Evolutionary conservation across 2,329 filamentous ascomycete genomes (phyloP).

Genomic region (Laburnicola sp.): DNA sequence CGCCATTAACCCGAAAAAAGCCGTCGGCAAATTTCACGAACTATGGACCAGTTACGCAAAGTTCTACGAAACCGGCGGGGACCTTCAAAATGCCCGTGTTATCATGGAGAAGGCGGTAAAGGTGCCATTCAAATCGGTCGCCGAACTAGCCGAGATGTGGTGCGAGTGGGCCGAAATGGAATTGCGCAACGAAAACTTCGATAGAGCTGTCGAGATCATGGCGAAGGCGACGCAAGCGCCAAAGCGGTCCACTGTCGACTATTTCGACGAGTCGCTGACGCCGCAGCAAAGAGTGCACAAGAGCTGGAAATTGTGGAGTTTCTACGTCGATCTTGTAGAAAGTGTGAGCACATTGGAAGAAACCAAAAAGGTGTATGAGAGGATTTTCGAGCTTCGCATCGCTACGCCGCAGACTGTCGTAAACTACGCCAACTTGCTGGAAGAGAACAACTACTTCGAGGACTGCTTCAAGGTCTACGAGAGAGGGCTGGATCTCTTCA

Average conservation of each 20-base stretch:
- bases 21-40: conserved; percentile 88
- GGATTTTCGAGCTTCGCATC: conserved; percentile 97
- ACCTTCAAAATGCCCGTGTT: conserved; percentile 79
- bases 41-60: conserved; percentile 97
- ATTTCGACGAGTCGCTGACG: conserved; percentile 91
- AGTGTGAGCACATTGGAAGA: conserved; percentile 90
- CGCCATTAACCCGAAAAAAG: conserved; percentile 91
- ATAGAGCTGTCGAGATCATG: conserved; percentile 93
- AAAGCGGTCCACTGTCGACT: conserved; percentile 97
- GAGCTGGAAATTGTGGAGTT: conserved; percentile 99
- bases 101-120: conserved; percentile 99
- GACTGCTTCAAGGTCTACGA: conserved; percentile 98
- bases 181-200: conserved; percentile 91
- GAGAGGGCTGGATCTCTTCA: conserved; percentile 95
- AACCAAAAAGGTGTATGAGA: conserved; percentile 90
- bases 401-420: conserved; percentile 97
- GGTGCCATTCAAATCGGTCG: conserved; percentile 96
- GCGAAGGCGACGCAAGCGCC: conserved; percentile 96
- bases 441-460: conserved; percentile 93
- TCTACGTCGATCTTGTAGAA: conserved; percentile 97
- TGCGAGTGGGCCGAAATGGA: conserved; percentile 99
- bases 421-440: conserved; percentile 94
- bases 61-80: conserved; percentile 88
- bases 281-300: conserved; percentile 98
- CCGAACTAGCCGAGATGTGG: conserved; percentile 96